Conservation (phyloP, 176 grass and related monocot genomes). For the Urochloa ruziziensis region DNA sequence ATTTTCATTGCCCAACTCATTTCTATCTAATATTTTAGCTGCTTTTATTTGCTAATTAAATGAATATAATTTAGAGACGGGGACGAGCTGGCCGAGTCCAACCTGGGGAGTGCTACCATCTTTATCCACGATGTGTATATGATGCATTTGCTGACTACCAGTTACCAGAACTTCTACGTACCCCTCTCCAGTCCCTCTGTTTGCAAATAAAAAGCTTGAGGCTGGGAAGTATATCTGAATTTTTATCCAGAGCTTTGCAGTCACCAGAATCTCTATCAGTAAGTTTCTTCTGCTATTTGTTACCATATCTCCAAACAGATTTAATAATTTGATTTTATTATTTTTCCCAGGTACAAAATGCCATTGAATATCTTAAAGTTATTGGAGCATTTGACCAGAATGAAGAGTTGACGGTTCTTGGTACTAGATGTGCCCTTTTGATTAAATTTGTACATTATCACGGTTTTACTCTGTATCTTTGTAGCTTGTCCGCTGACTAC, state of each 20-base stretch:
- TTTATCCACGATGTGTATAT: conserved; percentile 92
- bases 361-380: conserved; percentile 94
- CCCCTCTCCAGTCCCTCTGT: conserved; percentile 93
- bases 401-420: conserved; percentile 92
- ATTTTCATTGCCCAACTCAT: not conserved
- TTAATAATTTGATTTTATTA: conserved; percentile 23
- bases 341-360: conserved; percentile 87
- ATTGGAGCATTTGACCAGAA: conserved; percentile 95
- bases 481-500: conserved; percentile 13
- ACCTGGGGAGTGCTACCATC: conserved; percentile 93
- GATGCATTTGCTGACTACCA: conserved; percentile 94
- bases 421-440: conserved; percentile 31
- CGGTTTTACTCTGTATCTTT: not conserved
- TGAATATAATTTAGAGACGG: conserved; percentile 68
- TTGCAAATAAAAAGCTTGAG: conserved; percentile 99
- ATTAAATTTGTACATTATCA: conserved; percentile 26
- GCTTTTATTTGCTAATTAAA: conserved; percentile 19
- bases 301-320: not conserved
- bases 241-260: conserved; percentile 95
- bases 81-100: conserved; percentile 98
- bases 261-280: conserved; percentile 95
- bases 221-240: conserved; percentile 93
- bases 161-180: conserved; percentile 93
- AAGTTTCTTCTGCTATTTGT: conserved; percentile 17
- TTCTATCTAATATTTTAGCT: conserved; percentile 3